phyloP scores from a whole-genome alignment of 1,139 yeast species.

The Geotrichum cucujoidarum region DNA sequence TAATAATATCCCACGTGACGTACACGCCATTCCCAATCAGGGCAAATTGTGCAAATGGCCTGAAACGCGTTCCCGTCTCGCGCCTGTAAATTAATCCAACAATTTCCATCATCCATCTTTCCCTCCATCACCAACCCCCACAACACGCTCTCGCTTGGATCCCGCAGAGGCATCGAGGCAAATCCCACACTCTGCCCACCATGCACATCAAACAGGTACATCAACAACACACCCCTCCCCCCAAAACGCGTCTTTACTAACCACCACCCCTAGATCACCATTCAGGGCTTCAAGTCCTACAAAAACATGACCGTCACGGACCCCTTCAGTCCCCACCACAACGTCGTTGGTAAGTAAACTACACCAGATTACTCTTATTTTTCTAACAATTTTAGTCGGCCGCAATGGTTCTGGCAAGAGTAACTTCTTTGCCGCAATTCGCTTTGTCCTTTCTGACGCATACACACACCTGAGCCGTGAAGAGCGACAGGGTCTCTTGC shows the following conservation, averaged over 20 bases:
- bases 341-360: constrained; percentile 56
- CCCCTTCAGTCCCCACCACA: constrained; percentile 70
- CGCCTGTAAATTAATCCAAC: not conserved
- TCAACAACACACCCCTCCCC: not conserved
- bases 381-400: constrained; percentile 48
- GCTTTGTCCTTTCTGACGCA: constrained; percentile 89
- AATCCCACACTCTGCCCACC: too few species aligned
- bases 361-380: not conserved
- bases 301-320: constrained; percentile 78
- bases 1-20: too few species aligned
- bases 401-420: constrained; percentile 96
- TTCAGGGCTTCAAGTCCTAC: constrained; percentile 94
- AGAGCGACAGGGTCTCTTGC: constrained; percentile 82
- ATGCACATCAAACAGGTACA: constrained; percentile 26
- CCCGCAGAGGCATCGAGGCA: too few species aligned
- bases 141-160: not conserved
- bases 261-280: constrained; percentile 45
- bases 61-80: not conserved
- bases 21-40: too few species aligned
- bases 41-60: too few species aligned
- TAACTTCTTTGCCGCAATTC: constrained; percentile 89
- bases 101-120: not conserved
- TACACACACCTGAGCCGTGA: constrained; percentile 83
- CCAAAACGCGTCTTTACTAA: not conserved
- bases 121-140: not conserved